These are phyloP conservation scores for Epichloe coenophiala DNA, from an alignment of 2,329 filamentous ascomycete species.

Conservation along the genomic window DNA sequence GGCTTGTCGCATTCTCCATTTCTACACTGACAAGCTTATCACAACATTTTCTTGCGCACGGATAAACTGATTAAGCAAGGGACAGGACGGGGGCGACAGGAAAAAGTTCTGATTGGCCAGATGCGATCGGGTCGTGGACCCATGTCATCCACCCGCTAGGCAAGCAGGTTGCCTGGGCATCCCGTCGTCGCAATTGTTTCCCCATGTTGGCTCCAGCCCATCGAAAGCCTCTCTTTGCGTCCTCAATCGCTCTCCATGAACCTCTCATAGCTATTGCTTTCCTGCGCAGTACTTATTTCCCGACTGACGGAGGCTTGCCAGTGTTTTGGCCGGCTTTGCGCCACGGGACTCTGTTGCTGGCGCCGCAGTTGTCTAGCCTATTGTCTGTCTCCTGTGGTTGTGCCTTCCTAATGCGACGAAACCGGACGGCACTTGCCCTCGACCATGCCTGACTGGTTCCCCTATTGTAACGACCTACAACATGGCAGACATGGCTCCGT, in stretches of 20 bases:
- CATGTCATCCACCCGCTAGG: not conserved
- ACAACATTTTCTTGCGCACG: slow-evolving; percentile 6
- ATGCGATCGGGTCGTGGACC: not conserved
- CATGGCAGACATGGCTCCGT: slow-evolving; percentile 19
- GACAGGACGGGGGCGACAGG: slow-evolving; percentile 9
- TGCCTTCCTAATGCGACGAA: slow-evolving; percentile 14
- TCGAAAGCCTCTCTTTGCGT: not conserved
- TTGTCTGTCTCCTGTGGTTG: slow-evolving; percentile 4
- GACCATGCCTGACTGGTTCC: slow-evolving; percentile 18
- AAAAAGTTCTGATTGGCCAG: slow-evolving; percentile 10
- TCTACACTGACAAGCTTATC: not conserved
- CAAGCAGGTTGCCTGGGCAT: not conserved
- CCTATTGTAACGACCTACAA: slow-evolving; percentile 14
- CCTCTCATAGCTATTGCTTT: not conserved
- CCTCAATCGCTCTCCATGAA: not conserved
- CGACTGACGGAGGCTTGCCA: not conserved
- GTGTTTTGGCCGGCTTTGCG: not conserved
- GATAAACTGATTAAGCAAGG: slow-evolving; percentile 18
- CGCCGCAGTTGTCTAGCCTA: slow-evolving; percentile 1
- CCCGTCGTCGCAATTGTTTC: not conserved
- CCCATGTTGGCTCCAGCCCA: not conserved
- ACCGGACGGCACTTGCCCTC: slow-evolving; percentile 14
- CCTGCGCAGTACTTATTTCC: not conserved
- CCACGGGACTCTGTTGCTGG: not conserved
- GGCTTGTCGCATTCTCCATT: not conserved